phyloP scores from a whole-genome alignment of 345 rosid genomes.

The Carallia pectinifolia region DNA sequence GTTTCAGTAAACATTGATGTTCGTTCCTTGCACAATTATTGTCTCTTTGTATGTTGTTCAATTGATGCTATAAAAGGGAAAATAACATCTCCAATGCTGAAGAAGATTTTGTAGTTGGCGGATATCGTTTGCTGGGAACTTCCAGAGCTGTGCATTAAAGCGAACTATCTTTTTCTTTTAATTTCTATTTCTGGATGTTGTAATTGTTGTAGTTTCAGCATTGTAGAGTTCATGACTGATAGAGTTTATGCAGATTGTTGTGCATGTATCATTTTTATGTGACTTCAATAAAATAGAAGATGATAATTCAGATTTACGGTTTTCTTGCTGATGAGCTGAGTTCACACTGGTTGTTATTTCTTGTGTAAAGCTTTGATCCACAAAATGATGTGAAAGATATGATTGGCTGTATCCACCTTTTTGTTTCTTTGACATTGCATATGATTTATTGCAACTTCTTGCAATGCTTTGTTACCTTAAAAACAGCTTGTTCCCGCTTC shows the following conservation, averaged over 20 bases:
- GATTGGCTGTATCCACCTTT: not conserved
- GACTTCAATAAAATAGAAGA: conserved; percentile 43
- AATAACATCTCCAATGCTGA: conserved; percentile 22
- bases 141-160: conserved; percentile 28
- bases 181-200: conserved; percentile 29
- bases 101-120: conserved; percentile 39
- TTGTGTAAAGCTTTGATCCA: not conserved
- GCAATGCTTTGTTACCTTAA: not conserved
- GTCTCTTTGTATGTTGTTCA: conserved; percentile 27
- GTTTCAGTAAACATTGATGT: conserved; percentile 35
- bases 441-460: not conserved
- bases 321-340: conserved; percentile 3
- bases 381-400: not conserved
- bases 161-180: conserved; percentile 16
- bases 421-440: not conserved
- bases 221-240: conserved; percentile 43
- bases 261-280: conserved; percentile 44
- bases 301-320: conserved; percentile 8
- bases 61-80: conserved; percentile 32
- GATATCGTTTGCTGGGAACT: conserved; percentile 27
- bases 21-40: conserved; percentile 34
- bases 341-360: not conserved
- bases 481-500: not conserved
- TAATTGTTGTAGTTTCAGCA: conserved; percentile 47
- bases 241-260: conserved; percentile 43